Evolutionary conservation across 352 stramenopile genomes (phyloP), one percentile per base, ranked within the genome.

Genomic region (Globisporangium spiculum): DNA sequence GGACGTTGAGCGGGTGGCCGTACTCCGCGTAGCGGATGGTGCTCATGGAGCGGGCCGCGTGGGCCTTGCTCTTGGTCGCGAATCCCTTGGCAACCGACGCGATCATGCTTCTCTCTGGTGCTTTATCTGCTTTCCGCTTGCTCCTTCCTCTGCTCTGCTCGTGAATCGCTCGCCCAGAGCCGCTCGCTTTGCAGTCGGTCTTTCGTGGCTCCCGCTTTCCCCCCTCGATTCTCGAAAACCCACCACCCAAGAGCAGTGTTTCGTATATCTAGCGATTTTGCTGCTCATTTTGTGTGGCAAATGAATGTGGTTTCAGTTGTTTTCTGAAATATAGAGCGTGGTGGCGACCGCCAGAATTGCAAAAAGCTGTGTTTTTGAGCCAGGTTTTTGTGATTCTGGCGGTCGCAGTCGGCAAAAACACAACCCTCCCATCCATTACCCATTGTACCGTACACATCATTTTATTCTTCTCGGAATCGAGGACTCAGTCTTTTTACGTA

Each of bases 11-110:
- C 41, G 84, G 85, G 70, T 91, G 79, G 60, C 85, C 85, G 71
- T 89, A 89, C 71, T 91, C 83, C 54, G 82, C 65, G 67, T 93
- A 93, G 73, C 83, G 81, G 55, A 93, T 66, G 46, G 85, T 91
- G 76, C 80, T 88, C 83, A 93, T 91, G 63, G 82, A 78, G 76
- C 81, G 83, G 68, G 64, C 76, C 61, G 60, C 57, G 56, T 60
- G 54, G 41, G 27, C 32, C 67, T 68, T 71, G 77, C 60, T 73
- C 66, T 83, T 70, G 56, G 77, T 71, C 41, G 70, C 59, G 60
- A 85, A 67, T 69, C 79, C 71, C 78, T 91, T 91, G 70, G 75
- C 78, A 72, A 88, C 73, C 63, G 75, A 75, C 65, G 78, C 81
- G 73, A 92, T 71, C 84, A 92, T 92, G 65, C 12, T 75, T 44